Conservation (phyloP, 2,329 filamentous ascomycete species). For the Chaetothyriales sp. region DNA sequence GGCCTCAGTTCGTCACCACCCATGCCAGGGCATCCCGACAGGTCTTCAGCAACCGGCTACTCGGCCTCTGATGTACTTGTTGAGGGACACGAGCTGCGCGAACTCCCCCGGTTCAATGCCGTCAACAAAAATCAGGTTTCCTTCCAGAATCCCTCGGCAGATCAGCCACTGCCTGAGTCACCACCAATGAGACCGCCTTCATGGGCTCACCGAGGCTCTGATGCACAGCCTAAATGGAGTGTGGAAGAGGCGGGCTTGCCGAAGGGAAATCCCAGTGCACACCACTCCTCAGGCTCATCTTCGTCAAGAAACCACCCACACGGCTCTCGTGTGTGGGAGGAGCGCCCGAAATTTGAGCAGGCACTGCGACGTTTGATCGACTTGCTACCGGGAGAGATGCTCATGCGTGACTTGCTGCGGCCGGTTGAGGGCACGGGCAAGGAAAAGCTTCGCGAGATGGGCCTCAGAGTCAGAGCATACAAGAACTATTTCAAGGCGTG, state of each 20-base stretch:
- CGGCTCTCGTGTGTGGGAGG: constrained; percentile 4
- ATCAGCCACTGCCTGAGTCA: neutral
- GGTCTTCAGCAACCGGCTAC: neutral
- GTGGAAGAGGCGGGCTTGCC: neutral
- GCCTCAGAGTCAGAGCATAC: constrained; percentile 27
- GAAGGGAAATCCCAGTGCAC: neutral
- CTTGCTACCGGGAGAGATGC: constrained; percentile 16
- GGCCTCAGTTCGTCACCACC: neutral
- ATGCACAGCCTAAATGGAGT: neutral
- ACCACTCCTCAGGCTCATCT: neutral
- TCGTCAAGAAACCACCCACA: neutral
- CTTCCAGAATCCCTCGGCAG: neutral
- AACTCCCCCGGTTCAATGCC: neutral
- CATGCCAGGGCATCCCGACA: constrained; percentile 1
- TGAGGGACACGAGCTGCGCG: neutral
- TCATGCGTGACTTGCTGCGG: constrained; percentile 22
- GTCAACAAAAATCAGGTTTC: neutral
- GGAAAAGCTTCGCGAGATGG: constrained; percentile 26
- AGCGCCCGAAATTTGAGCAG: constrained; percentile 16
- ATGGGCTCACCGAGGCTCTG: neutral
- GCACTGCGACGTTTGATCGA: constrained; percentile 13
- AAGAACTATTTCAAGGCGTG: constrained; percentile 27
- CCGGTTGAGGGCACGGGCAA: constrained; percentile 27
- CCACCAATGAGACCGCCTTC: neutral
- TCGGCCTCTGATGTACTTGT: constrained; percentile 3